phyloP scores from a whole-genome alignment of 2,329 filamentous ascomycete species.

The Plectosphaerella plurivora region DNA sequence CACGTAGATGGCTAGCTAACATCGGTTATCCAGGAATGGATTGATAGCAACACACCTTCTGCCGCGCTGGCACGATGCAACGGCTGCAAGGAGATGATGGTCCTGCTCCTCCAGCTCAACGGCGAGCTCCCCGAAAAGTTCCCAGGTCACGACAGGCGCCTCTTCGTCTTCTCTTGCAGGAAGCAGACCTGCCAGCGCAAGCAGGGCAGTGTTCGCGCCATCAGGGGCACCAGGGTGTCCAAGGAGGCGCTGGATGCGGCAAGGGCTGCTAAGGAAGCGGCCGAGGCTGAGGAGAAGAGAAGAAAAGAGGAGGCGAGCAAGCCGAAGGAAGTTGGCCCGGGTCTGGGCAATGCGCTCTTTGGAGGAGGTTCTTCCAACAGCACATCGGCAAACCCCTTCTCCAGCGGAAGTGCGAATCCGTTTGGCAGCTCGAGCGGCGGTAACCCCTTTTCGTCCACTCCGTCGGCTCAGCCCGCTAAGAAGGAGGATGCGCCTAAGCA shows the following conservation, averaged over 20 bases:
- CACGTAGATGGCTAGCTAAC: background rate
- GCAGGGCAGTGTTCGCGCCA: conserved; percentile 71
- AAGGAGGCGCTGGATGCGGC: conserved; percentile 27
- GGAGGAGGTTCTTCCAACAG: conserved; percentile 33
- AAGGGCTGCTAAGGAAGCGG: conserved; percentile 19
- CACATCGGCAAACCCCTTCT: conserved; percentile 51
- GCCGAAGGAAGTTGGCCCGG: conserved; percentile 28
- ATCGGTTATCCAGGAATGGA: conserved; percentile 63
- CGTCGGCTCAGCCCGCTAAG: conserved; percentile 17
- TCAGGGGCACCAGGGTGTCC: conserved; percentile 63
- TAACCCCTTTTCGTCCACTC: conserved; percentile 33
- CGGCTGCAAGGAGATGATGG: conserved; percentile 79
- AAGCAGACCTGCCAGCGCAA: conserved; percentile 76
- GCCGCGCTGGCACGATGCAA: conserved; percentile 79
- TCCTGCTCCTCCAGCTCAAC: conserved; percentile 84
- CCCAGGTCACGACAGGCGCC: conserved; percentile 76
- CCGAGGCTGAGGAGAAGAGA: conserved; percentile 25
- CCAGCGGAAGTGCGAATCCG: conserved; percentile 45
- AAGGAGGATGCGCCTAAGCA: conserved; percentile 13
- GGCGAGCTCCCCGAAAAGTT: conserved; percentile 84
- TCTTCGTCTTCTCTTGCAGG: conserved; percentile 84
- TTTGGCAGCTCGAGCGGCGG: conserved; percentile 46
- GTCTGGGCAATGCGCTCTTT: conserved; percentile 65
- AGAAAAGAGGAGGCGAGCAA: conserved; percentile 22
- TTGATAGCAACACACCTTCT: conserved; percentile 68